Conservation (phyloP, 148 eudicot species). For the Bassia scoparia region DNA sequence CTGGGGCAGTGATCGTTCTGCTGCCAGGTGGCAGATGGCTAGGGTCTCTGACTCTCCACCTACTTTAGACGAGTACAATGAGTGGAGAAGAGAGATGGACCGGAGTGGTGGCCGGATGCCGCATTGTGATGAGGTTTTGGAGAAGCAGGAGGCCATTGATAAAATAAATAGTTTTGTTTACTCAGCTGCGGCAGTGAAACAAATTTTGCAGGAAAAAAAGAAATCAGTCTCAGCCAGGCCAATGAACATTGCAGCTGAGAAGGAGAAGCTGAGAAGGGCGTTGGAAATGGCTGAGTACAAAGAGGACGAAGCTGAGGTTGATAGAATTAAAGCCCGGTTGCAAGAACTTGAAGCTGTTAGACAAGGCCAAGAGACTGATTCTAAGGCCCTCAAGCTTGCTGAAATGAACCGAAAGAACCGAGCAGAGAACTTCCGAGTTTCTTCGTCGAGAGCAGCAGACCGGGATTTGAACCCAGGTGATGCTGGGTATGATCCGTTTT, state of each 20-base stretch:
- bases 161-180: conserved; percentile 66
- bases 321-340: conserved; percentile 56
- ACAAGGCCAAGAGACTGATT: conserved; percentile 46
- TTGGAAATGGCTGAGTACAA: conserved; percentile 56
- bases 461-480: conserved; percentile 67
- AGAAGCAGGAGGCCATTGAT: conserved; percentile 67
- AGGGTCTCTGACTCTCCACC: conserved; percentile 85
- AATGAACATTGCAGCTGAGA: conserved; percentile 82
- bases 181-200: conserved; percentile 86
- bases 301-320: conserved; percentile 54
- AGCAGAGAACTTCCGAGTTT: conserved; percentile 71
- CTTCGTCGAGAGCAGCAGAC: conserved; percentile 55
- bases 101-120: conserved; percentile 72
- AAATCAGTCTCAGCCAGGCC: conserved; percentile 78
- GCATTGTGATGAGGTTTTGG: conserved; percentile 50
- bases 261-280: conserved; percentile 65
- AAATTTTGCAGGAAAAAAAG: conserved; percentile 86
- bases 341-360: conserved; percentile 64
- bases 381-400: conserved; percentile 59
- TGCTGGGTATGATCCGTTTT: conserved; percentile 91
- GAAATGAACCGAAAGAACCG: conserved; percentile 85
- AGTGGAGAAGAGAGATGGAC: conserved; percentile 77
- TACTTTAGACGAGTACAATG: conserved; percentile 61
- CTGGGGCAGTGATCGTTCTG: conserved; percentile 86
- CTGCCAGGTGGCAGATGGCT: conserved; percentile 99